A percentile compares a stretch with the other conserved stretches of the same genome.
phyloP scores from a whole-genome alignment of 176 grass and related monocot species.

The Oryza australiensis region DNA sequence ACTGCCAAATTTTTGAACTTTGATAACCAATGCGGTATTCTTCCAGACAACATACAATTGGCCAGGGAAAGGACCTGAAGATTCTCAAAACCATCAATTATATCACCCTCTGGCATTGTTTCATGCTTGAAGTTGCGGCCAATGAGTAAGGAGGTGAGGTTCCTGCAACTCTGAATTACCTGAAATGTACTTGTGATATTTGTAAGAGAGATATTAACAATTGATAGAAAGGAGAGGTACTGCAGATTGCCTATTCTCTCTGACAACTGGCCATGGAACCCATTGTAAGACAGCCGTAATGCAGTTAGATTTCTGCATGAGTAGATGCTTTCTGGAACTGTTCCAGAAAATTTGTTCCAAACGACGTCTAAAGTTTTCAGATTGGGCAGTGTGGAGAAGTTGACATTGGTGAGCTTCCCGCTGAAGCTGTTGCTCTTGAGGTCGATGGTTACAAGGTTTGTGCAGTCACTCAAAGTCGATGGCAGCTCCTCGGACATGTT shows the following conservation, averaged over 20 bases:
- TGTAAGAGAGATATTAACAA: slow-evolving; percentile 14
- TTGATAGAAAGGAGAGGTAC: slow-evolving; percentile 40
- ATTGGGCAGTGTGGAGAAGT: slow-evolving; percentile 44
- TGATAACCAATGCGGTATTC: slow-evolving; percentile 41
- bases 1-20: slow-evolving; percentile 41
- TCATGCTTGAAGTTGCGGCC: slow-evolving; percentile 28
- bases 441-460: slow-evolving; percentile 28
- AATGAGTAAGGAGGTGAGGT: slow-evolving; percentile 39
- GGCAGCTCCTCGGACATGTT: slow-evolving; percentile 43
- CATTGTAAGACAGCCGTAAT: slow-evolving; percentile 5
- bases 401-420: slow-evolving; percentile 37
- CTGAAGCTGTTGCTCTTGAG: slow-evolving; percentile 42
- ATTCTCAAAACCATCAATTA: slow-evolving; percentile 28
- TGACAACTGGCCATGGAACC: slow-evolving; percentile 22
- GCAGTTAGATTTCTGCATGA: slow-evolving; percentile 44
- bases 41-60: slow-evolving; percentile 40
- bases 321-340: slow-evolving; percentile 56
- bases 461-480: slow-evolving; percentile 33
- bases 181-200: slow-evolving; percentile 40
- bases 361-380: slow-evolving; percentile 38
- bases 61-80: slow-evolving; percentile 36
- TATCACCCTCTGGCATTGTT: slow-evolving; percentile 24
- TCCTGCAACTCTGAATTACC: slow-evolving; percentile 35
- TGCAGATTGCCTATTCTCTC: slow-evolving; percentile 29
- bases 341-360: slow-evolving; percentile 37